Conservation (phyloP, 2,329 filamentous ascomycete genomes). For the Penicillium brevicompactum region DNA sequence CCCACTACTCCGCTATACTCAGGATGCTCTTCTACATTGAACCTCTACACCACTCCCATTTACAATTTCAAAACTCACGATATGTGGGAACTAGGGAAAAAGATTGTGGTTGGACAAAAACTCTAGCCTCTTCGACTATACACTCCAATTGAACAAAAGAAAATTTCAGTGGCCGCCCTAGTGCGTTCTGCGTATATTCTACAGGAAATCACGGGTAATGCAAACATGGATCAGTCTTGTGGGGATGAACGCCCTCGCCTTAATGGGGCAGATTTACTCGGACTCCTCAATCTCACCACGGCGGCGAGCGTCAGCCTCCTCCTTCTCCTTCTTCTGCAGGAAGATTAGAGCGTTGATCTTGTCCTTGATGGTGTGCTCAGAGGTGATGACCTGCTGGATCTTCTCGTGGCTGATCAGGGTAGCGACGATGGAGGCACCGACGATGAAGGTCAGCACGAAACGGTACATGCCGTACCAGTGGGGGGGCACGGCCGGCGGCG, state of each 20-base stretch:
- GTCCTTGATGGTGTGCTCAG: slow-evolving; percentile 47
- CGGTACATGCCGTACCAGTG: slow-evolving; percentile 87
- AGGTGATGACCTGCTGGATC: slow-evolving; percentile 52
- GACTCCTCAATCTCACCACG: slow-evolving; percentile 33
- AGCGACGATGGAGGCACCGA: slow-evolving; percentile 78
- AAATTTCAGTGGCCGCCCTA: slow-evolving; percentile 31
- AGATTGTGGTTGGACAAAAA: not conserved
- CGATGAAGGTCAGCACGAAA: slow-evolving; percentile 87
- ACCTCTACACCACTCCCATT: not conserved
- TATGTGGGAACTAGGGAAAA: not conserved
- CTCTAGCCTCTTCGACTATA: slow-evolving; percentile 5
- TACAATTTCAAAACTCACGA: not conserved
- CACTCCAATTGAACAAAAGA: slow-evolving; percentile 24
- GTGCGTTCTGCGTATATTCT: slow-evolving; percentile 38
- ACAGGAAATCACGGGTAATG: slow-evolving; percentile 36
- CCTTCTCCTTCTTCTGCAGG: slow-evolving; percentile 49
- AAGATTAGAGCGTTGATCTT: slow-evolving; percentile 57
- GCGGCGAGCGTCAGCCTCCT: slow-evolving; percentile 43
- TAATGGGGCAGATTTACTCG: slow-evolving; percentile 32
- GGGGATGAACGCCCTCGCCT: slow-evolving; percentile 11
- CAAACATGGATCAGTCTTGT: slow-evolving; percentile 26
- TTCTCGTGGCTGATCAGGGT: slow-evolving; percentile 81
- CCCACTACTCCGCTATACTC: too few species aligned
- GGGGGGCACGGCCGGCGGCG: slow-evolving; percentile 76
- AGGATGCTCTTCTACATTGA: too few species aligned